Conservation (phyloP, 2,329 filamentous ascomycete genomes). For the Penicillium sp. region DNA sequence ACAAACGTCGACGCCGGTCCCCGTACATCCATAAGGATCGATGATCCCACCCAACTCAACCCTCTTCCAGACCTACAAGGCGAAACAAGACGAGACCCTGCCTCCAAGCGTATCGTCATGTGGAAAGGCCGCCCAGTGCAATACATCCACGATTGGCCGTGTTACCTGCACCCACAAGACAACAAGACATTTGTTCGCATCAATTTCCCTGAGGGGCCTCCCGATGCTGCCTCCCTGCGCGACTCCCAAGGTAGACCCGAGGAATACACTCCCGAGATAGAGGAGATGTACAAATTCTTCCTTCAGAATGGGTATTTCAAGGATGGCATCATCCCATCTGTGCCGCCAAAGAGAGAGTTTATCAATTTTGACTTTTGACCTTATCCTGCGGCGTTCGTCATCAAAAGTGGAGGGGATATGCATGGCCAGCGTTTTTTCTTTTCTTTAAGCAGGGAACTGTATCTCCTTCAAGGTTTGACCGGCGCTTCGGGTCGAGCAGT, state of each 20-base stretch:
- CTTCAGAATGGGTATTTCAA: conserved; percentile 61
- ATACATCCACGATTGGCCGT: conserved; percentile 52
- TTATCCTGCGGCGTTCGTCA: not conserved
- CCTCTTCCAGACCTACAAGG: conserved; percentile 35
- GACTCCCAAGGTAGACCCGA: conserved; percentile 48
- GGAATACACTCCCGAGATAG: conserved; percentile 50
- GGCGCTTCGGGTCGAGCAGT: too few species aligned
- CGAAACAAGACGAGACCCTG: conserved; percentile 34
- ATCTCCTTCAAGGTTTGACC: too few species aligned
- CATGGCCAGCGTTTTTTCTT: not conserved
- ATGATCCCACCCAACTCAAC: conserved; percentile 27
- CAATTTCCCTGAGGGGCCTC: conserved; percentile 68
- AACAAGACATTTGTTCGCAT: conserved; percentile 58
- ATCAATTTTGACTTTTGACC: conserved; percentile 61
- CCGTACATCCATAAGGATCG: conserved; percentile 25
- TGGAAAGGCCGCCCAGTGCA: conserved; percentile 61
- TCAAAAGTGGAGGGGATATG: too few species aligned
- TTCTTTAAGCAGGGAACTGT: too few species aligned
- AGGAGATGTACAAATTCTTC: conserved; percentile 60
- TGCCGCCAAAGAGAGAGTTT: conserved; percentile 73
- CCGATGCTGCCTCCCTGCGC: conserved; percentile 42
- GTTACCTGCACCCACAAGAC: conserved; percentile 47
- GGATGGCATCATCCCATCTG: conserved; percentile 64
- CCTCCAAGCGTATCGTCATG: conserved; percentile 41
- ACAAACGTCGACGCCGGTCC: conserved; percentile 22